Base-by-base conservation (phyloP, 2,329 filamentous ascomycete genomes). In the Fusarium penzigii region DNA sequence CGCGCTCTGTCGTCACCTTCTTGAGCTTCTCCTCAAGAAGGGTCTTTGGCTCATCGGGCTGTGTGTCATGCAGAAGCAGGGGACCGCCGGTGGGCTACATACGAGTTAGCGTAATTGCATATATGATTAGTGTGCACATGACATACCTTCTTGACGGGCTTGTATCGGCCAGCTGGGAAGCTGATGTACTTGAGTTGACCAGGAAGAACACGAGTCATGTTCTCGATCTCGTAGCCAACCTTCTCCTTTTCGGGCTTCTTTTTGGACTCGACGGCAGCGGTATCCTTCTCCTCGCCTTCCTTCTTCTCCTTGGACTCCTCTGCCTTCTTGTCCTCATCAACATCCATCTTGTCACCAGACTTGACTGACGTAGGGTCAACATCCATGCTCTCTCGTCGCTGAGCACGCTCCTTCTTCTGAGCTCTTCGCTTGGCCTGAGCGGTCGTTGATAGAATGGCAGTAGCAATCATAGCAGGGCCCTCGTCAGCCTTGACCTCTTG, bases 211-310 rank as follows among this genome's bases (percentile, higher is more conserved):
- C 94, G 85, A 49, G 89, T 95, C 91, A 99, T 95, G 78, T 99
- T 99, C 69, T 94, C 90, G 56, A 99, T 83, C 59, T 97, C 92
- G 70, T 94, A 97, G 62, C 94, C 94, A 53, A 96, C 83, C 83
- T 96, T 97, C 77, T 99, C 94, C 78, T 94, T 95, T 74, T 97
- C 92, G 1, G 79, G 78, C 80, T 94, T 95, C 82, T 95, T 96
- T 83, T 93, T 96, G 38, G 79, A 75, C 13, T 87, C 83, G 39
- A 78, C 73, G 2, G 75, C 70, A 1, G 76, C 72, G 2, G 71
- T 66, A 46, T 88, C 85, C 70, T 86, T 87, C 42, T 87, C 72
- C 13, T 82, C 80, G n/a, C 70, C 72, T 36, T 81, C 80, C 60
- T 86, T 82, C 72, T 88, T 87, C 43, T 87, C 84, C 57, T 82